Base-by-base conservation (phyloP, 768 basidiomycete species). In the Boletus huronensis region DNA sequence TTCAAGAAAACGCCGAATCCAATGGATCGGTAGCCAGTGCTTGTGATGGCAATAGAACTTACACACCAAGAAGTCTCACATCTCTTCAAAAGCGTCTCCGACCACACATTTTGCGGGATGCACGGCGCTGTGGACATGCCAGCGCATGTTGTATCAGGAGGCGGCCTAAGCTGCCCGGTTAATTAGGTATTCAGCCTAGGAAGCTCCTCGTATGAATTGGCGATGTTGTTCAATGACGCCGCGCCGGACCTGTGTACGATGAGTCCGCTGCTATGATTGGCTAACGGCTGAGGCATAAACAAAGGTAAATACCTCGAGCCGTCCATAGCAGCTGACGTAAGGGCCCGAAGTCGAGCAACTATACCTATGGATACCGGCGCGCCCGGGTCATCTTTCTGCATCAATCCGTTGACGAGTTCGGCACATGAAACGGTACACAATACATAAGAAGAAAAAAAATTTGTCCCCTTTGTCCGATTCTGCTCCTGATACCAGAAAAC, bases 401-500 rank as follows among this genome's bases (percentile, higher is more conserved):
- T 36, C 17, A 39, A 34, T 34, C n/a, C 14, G 32, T 34, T 34
- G 0, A 16, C 32, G 2, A 34, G 6, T 34, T 16, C 14, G 6
- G 14, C 32, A 10, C 35, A 23, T 58, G 58, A 58, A 58, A 58
- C 57, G 28, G 23, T 17, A 19, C 25, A 7, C 6, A n/a, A 16
- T 1, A 42, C 42, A 26, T 10, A 17, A 26, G 21, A 21, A 42
- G 8, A 25, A n/a, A n/a, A n/a, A n/a, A n/a, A n/a, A n/a, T n/a
- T n/a, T 29, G 6, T 23, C 25, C n/a, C n/a, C 25, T 11, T 21
- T 8, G 58, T 48, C 8, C 26, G 23, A 4, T 46, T 49, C 36
- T 49, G 42, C 19, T 26, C 28, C 26, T 46, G 43, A 36, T 6
- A 38, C 32, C 32, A 53, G 50, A 53, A 31, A 25, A 10, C 19